phyloP scores from a whole-genome alignment of 148 eudicot genomes.

The Nyssa sinensis region DNA sequence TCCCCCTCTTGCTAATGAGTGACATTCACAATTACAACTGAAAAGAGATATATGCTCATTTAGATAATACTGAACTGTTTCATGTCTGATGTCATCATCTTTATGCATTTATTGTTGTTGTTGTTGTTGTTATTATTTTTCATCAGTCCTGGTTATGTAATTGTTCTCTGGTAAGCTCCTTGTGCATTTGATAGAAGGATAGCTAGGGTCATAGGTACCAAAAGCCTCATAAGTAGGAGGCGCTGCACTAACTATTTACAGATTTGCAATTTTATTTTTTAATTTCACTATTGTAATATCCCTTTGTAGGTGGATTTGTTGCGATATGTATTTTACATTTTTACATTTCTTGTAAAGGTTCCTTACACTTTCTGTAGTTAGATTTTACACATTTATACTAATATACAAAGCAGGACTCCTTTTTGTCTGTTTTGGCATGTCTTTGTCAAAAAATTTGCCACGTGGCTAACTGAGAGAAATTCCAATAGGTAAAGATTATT shows the following conservation, averaged over 20 bases:
- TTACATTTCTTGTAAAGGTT: too few species aligned
- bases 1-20: not conserved
- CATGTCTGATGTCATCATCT: not conserved
- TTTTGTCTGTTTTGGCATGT: too few species aligned
- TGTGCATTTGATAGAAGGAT: not conserved
- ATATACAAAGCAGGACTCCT: too few species aligned
- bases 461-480: not conserved
- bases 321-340: too few species aligned
- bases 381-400: too few species aligned
- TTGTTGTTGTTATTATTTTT: not conserved
- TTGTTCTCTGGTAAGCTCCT: not conserved
- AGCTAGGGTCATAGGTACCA: not conserved
- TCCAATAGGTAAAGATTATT: not conserved
- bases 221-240: not conserved
- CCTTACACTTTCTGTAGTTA: too few species aligned
- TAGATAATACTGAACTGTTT: not conserved
- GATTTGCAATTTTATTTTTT: too few species aligned
- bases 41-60: not conserved
- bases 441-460: not conserved
- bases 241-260: not conserved
- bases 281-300: too few species aligned
- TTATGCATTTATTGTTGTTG: not conserved
- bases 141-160: not conserved
- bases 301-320: too few species aligned
- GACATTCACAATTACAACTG: slow-evolving; percentile 1